Conservation (phyloP, 371 early-diverging fungal species). For the Thermomucor indicae-seudaticae region DNA sequence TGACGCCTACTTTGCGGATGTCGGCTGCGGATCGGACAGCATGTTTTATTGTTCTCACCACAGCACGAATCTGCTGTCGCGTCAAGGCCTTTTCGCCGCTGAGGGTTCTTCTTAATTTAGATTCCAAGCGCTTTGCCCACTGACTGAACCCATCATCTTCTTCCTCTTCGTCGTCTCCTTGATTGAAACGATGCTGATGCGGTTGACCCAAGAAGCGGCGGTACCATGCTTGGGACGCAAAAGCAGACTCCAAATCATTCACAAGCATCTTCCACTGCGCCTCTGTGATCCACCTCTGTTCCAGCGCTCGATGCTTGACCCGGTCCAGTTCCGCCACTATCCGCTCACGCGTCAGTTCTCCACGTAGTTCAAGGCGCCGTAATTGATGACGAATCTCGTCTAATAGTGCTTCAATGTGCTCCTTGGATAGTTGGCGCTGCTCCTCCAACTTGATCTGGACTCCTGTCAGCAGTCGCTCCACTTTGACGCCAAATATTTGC, state of each 20-base stretch:
- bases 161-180: constrained; percentile 5
- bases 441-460: constrained; percentile 27
- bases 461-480: constrained; percentile 25
- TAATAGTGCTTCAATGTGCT: constrained; percentile 14
- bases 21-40: constrained; percentile 18
- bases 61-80: constrained; percentile 18
- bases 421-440: constrained; percentile 19
- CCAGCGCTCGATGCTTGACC: constrained; percentile 17
- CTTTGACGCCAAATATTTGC: constrained; percentile 22
- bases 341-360: constrained; percentile 27
- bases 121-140: constrained; percentile 17
- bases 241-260: constrained; percentile 21
- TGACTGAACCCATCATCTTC: constrained; percentile 21
- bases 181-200: neutral
- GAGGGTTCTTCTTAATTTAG: constrained; percentile 17
- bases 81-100: constrained; percentile 29
- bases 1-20: constrained; percentile 19
- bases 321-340: constrained; percentile 26
- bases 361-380: constrained; percentile 31
- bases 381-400: constrained; percentile 28
- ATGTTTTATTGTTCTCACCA: constrained; percentile 16
- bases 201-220: constrained; percentile 22
- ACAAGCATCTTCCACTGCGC: constrained; percentile 33
- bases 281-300: constrained; percentile 26
- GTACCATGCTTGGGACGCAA: constrained; percentile 22